Evolutionary conservation across 257 asterid species (phyloP).

Genomic region (Galeopsis tetrahit): DNA sequence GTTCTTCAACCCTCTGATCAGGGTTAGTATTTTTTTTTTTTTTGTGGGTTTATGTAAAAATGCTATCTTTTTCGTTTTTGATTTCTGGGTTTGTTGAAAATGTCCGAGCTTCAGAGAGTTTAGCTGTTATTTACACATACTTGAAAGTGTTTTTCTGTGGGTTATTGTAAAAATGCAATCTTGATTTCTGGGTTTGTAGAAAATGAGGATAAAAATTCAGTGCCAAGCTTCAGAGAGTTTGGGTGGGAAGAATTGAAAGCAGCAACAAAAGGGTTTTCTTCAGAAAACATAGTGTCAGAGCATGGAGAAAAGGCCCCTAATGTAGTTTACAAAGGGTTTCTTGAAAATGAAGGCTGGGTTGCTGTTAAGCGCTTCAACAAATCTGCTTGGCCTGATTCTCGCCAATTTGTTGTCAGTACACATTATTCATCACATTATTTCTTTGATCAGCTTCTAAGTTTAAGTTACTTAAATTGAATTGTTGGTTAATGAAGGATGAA

Average conservation of each 20-base stretch:
- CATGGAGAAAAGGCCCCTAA: slow-evolving; percentile 76
- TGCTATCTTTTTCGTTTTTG: slow-evolving; percentile 23
- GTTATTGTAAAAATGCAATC: slow-evolving; percentile 24
- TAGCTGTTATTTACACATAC: slow-evolving; percentile 23
- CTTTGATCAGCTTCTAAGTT: slow-evolving; percentile 19
- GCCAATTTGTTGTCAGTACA: slow-evolving; percentile 56
- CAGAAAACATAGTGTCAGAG: slow-evolving; percentile 64
- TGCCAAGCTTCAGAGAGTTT: slow-evolving; percentile 56
- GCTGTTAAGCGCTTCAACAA: slow-evolving; percentile 70
- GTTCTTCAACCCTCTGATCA: slow-evolving; percentile 54
- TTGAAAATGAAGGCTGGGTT: slow-evolving; percentile 50
- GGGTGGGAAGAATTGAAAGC: slow-evolving; percentile 59
- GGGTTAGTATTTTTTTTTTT: slow-evolving; percentile 40
- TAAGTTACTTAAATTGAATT: slow-evolving; percentile 1
- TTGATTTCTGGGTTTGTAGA: slow-evolving; percentile 36
- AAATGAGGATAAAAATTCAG: slow-evolving; percentile 49
- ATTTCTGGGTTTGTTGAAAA: slow-evolving; percentile 41
- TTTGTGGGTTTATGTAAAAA: slow-evolving; percentile 22
- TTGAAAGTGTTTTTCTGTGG: not conserved
- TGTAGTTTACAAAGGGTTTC: slow-evolving; percentile 63
- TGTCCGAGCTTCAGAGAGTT: slow-evolving; percentile 56
- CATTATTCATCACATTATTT: no score
- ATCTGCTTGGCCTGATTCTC: slow-evolving; percentile 73
- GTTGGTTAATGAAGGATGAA: slow-evolving; percentile 50
- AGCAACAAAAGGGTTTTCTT: slow-evolving; percentile 58